These are phyloP conservation scores for Rosa rugosa DNA, from an alignment of 306 rosid species.

Conservation along the genomic window DNA sequence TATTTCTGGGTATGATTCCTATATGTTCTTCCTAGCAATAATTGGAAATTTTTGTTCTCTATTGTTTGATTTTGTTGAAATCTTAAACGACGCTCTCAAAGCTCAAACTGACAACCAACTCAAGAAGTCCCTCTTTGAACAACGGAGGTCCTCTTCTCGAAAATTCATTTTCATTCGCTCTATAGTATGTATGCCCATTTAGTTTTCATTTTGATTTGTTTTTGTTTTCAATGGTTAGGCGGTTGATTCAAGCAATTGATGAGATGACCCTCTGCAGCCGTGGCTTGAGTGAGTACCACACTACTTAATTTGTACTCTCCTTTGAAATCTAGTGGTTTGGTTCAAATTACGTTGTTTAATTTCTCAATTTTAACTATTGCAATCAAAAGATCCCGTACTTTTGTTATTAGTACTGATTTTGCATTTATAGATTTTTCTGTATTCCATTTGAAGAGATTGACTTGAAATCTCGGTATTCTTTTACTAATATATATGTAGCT, in stretches of 20 bases:
- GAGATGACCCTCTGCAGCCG: constrained; percentile 87
- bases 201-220: not conserved
- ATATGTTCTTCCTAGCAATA: no score
- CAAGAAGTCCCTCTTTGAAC: constrained; percentile 54
- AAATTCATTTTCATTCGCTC: not conserved
- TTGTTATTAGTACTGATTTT: no score
- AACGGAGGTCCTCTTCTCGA: constrained; percentile 43
- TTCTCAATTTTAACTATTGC: not conserved
- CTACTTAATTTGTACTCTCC: not conserved
- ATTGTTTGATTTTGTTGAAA: constrained; percentile 17
- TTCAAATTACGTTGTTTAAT: not conserved
- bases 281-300: constrained; percentile 74
- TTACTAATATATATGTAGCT: no score
- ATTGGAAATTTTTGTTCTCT: no score
- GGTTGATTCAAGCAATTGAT: constrained; percentile 66
- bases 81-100: constrained; percentile 69
- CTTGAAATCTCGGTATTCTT: not conserved
- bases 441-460: not conserved
- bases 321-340: not conserved
- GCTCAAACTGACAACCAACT: constrained; percentile 53
- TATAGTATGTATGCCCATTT: not conserved
- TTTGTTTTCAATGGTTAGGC: constrained; percentile 27
- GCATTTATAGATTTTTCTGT: no score
- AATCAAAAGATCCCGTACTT: no score
- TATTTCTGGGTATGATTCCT: no score